Conservation (phyloP, 129 eudicot genomes). For the Erigeron canadensis region DNA sequence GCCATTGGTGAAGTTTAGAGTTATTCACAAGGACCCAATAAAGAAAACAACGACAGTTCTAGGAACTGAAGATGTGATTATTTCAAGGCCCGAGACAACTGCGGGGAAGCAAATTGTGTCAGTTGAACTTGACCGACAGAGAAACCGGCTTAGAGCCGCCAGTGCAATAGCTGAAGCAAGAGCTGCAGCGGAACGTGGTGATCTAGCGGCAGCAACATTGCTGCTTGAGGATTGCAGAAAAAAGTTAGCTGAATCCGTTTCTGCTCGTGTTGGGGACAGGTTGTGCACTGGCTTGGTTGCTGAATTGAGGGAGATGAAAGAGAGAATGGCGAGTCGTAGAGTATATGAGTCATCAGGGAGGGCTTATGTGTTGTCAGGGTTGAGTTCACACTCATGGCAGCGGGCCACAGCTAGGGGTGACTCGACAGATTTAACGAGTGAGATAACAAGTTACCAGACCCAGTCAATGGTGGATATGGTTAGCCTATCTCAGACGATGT, state of each 20-base stretch:
- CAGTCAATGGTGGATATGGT: constrained; percentile 88
- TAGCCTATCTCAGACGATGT: constrained; percentile 64
- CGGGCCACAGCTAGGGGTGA: constrained; percentile 90
- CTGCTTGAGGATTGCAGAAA: constrained; percentile 52
- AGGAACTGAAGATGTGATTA: constrained; percentile 39
- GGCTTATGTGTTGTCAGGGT: constrained; percentile 81
- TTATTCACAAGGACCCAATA: constrained; percentile 50
- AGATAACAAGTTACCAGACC: constrained; percentile 61
- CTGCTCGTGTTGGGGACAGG: constrained; percentile 52
- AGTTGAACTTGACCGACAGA: constrained; percentile 70
- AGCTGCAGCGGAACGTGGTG: constrained; percentile 65
- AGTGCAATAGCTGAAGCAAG: constrained; percentile 72
- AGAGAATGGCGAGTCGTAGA: constrained; percentile 68
- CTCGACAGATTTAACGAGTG: constrained; percentile 51
- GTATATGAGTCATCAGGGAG: constrained; percentile 72
- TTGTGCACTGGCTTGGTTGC: constrained; percentile 61
- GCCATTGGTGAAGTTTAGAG: constrained; percentile 52
- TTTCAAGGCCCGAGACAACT: constrained; percentile 52
- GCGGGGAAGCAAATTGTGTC: constrained; percentile 36
- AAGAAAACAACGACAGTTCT: constrained; percentile 34
- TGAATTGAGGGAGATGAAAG: constrained; percentile 72
- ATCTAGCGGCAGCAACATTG: constrained; percentile 50
- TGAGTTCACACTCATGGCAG: constrained; percentile 93
- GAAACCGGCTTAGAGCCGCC: constrained; percentile 64
- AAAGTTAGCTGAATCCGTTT: constrained; percentile 40